Conservation (phyloP, 129 eudicot species). For the Artemisia tridentata region DNA sequence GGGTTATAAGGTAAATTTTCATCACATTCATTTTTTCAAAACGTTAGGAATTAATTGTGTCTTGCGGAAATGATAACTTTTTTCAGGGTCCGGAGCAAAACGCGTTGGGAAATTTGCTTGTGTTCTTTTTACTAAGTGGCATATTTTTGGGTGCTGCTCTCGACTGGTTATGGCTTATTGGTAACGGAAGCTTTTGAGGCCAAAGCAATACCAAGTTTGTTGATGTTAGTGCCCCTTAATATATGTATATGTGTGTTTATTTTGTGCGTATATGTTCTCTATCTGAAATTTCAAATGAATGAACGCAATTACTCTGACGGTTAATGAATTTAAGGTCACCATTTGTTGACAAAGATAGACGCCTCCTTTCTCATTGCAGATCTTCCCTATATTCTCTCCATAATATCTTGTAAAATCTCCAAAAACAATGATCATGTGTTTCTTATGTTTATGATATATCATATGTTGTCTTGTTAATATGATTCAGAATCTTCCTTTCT, state of each 20-base stretch:
- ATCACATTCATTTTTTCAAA: not conserved
- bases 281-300: constrained; percentile 19
- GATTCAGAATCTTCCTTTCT: constrained; percentile 37
- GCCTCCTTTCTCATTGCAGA: constrained; percentile 16
- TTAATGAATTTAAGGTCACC: constrained; percentile 29
- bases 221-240: not conserved
- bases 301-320: constrained; percentile 36
- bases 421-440: constrained; percentile 13
- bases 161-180: constrained; percentile 82
- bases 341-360: constrained; percentile 24
- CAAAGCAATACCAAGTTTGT: not conserved
- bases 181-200: constrained; percentile 41
- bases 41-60: no score
- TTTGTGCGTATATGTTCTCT: not conserved
- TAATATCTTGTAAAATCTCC: constrained; percentile 27
- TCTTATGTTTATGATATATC: constrained; percentile 4
- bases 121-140: constrained; percentile 54
- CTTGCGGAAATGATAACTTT: not conserved
- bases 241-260: not conserved
- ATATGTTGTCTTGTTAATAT: constrained; percentile 21
- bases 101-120: constrained; percentile 72
- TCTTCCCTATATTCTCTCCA: constrained; percentile 30
- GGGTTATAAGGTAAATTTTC: constrained; percentile 68
- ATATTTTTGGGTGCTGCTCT: constrained; percentile 59
- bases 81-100: constrained; percentile 84